These are phyloP conservation scores for Dryas alaskensis DNA, from an alignment of 306 rosid species.

Conservation along the genomic window DNA sequence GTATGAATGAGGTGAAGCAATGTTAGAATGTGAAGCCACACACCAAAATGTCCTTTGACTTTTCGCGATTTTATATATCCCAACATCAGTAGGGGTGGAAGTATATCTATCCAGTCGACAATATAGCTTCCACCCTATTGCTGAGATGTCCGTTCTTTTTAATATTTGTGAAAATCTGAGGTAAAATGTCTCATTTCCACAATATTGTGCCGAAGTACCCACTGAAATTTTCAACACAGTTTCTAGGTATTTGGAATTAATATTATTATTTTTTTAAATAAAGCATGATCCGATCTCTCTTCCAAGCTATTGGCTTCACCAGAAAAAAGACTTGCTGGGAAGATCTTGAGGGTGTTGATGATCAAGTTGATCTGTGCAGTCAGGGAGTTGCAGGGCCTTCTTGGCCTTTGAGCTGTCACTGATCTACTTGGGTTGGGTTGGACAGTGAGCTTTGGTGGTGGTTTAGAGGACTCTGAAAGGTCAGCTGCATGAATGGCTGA, in stretches of 20 bases:
- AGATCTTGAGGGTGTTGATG: slow-evolving; percentile 1
- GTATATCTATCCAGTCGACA: too few relatives aligned
- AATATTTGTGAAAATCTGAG: background rate
- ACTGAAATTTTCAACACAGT: too few relatives aligned
- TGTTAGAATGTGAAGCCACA: background rate
- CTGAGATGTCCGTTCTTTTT: too few relatives aligned
- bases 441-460: background rate
- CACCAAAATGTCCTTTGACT: background rate
- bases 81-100: too few relatives aligned
- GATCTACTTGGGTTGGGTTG: background rate
- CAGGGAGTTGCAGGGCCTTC: background rate
- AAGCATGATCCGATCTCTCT: background rate
- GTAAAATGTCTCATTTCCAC: background rate
- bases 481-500: background rate
- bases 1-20: background rate
- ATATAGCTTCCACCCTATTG: too few relatives aligned
- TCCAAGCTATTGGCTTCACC: background rate
- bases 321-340: background rate
- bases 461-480: background rate
- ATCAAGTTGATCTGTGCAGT: background rate
- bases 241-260: too few relatives aligned
- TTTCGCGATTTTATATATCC: background rate
- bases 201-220: too few relatives aligned
- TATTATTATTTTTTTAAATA: too few relatives aligned
- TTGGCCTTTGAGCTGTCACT: background rate